Evolutionary conservation across 2,329 filamentous ascomycete genomes (phyloP).

Genomic region (Aspergillus sp.): DNA sequence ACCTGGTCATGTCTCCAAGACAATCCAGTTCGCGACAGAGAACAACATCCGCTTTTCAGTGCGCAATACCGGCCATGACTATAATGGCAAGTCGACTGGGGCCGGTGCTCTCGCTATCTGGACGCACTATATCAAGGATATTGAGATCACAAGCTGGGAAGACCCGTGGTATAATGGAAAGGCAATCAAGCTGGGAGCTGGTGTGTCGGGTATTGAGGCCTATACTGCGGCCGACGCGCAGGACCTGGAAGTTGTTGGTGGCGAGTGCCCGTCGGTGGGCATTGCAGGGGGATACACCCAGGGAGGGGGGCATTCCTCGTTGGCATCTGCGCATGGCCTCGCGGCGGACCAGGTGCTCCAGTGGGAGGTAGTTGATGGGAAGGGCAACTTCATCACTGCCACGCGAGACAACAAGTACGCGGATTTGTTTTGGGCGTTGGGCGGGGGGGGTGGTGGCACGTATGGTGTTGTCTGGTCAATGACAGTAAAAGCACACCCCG

Average conservation of each 20-base stretch:
- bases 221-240: constrained; percentile 47
- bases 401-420: constrained; percentile 4
- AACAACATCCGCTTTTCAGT: constrained; percentile 48
- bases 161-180: constrained; percentile 48
- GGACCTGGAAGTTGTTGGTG: constrained; percentile 55
- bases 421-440: constrained; percentile 21
- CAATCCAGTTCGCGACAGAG: constrained; percentile 23
- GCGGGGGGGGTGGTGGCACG: constrained; percentile 19
- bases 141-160: constrained; percentile 32
- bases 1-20: constrained; percentile 22
- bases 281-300: constrained; percentile 61
- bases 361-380: constrained; percentile 49
- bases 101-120: constrained; percentile 47
- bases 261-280: constrained; percentile 57
- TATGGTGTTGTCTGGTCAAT: constrained; percentile 52
- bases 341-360: constrained; percentile 54
- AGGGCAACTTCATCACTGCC: constrained; percentile 15
- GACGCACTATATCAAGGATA: constrained; percentile 34
- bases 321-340: constrained; percentile 57
- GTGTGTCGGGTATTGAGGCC: constrained; percentile 52
- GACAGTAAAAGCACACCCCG: constrained; percentile 53
- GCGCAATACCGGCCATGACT: constrained; percentile 44
- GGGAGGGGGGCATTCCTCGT: constrained; percentile 59
- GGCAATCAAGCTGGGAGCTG: constrained; percentile 58
- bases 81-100: constrained; percentile 59